Base-by-base conservation (phyloP, 2,329 filamentous ascomycete genomes). In the Fusarium sp. region DNA sequence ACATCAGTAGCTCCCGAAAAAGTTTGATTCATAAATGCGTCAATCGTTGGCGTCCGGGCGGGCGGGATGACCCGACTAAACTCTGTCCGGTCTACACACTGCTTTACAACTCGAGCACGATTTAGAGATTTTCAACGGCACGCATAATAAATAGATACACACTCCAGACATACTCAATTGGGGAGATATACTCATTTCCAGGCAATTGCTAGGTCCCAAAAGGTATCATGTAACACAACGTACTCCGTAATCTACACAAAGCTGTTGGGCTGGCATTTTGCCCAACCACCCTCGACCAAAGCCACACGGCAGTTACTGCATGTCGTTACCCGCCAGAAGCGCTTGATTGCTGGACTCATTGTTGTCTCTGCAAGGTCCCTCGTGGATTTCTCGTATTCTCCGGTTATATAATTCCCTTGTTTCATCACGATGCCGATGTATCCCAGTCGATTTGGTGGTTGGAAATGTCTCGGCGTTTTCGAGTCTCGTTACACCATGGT, bases 51-150 rank as follows among this genome's bases (percentile, higher is more conserved):
- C 56, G 51, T 13, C 28, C 65, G 69, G 49, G 54, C 57, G 71
- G 48, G 41, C 71, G 71, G 72, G 71, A 73, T 66, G 67, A 62
- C 56, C 71, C 71, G 71, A 56, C 57, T 50, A 62, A 66, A 62
- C 67, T 68, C 64, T 72, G 71, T 60, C 60, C 57, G 22, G 45
- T 20, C 15, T 32, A 19, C n/a, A 17, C 8, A n/a, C 9, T n/a
- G 35, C 17, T 14, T 37, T 37, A n/a, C 17, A n/a, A n/a, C n/a
- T 37, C 35, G 7, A 35, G 33, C 33, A 35, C 15, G 15, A n/a
- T 35, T 9, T 20, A 47, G 33, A 20, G 15, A 30, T 20, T 35
- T 33, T 15, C 8, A 30, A 10, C 37, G 26, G 13, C 10, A 15
- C 3, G 19, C 14, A 13, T 11, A 19, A 9, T 43, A 11, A 30